Conservation (phyloP, 2,329 filamentous ascomycete genomes). For the Colletotrichum sp. region DNA sequence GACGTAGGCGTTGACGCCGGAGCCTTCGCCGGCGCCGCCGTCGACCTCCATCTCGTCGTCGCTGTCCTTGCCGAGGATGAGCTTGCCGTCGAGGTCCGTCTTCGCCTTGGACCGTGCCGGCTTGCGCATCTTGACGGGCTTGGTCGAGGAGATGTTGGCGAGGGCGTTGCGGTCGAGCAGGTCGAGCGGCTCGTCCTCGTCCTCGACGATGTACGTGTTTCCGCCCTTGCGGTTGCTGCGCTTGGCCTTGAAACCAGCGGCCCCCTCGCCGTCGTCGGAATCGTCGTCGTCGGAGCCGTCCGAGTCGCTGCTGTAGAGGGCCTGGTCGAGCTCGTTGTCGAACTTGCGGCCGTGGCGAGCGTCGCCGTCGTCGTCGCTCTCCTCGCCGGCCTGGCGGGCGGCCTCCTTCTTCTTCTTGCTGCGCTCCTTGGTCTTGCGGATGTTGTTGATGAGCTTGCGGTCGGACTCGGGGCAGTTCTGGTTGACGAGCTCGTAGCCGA, state of each 20-base stretch:
- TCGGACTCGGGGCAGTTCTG: slow-evolving; percentile 83
- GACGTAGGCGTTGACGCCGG: slow-evolving; percentile 72
- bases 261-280: slow-evolving; percentile 58
- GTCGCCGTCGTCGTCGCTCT: slow-evolving; percentile 57
- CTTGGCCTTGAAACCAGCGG: slow-evolving; percentile 45
- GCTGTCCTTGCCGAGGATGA: slow-evolving; percentile 71
- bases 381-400: slow-evolving; percentile 60
- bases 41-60: slow-evolving; percentile 70
- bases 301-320: slow-evolving; percentile 84
- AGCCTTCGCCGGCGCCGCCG: slow-evolving; percentile 51
- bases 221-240: slow-evolving; percentile 62
- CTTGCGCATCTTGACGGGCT: slow-evolving; percentile 71
- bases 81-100: slow-evolving; percentile 79
- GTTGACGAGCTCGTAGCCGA: slow-evolving; percentile 83
- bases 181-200: slow-evolving; percentile 93
- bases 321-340: slow-evolving; percentile 93
- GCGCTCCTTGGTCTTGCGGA: slow-evolving; percentile 92
- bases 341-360: slow-evolving; percentile 68
- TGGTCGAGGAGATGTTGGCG: slow-evolving; percentile 91
- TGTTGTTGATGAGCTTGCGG: slow-evolving; percentile 89
- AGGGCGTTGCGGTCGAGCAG: slow-evolving; percentile 88
- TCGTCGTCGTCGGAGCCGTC: slow-evolving; percentile 67
- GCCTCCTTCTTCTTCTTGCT: slow-evolving; percentile 87
- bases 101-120: slow-evolving; percentile 69
- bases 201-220: slow-evolving; percentile 88